These are phyloP conservation scores for Trichoderma cornu-damae DNA, from an alignment of 2,329 filamentous ascomycete genomes.

Conservation along the genomic window DNA sequence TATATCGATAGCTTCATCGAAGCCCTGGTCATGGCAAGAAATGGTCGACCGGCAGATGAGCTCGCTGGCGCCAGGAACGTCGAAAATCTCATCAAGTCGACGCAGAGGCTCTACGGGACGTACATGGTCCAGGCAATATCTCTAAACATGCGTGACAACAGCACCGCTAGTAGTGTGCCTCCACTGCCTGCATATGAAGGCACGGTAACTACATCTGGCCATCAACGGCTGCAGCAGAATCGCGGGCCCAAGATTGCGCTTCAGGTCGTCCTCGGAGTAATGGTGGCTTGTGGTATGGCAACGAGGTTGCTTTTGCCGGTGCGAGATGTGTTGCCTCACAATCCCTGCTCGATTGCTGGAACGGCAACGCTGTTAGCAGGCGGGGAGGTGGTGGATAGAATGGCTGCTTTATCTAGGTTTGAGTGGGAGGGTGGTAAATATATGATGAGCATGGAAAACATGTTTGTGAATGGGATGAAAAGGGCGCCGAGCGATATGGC, in stretches of 20 bases:
- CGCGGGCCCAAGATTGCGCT: slow-evolving; percentile 11
- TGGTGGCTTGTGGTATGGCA: not conserved
- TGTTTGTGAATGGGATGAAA: not conserved
- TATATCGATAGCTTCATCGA: not conserved
- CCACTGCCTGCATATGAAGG: not conserved
- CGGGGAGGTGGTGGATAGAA: not conserved
- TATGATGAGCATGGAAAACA: not conserved
- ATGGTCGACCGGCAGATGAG: not conserved
- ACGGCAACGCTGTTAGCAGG: not conserved
- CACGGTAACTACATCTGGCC: not conserved
- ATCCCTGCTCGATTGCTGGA: slow-evolving; percentile 10
- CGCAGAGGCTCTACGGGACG: not conserved
- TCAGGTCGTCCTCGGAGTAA: not conserved
- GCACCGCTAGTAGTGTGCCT: not conserved
- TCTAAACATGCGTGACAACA: slow-evolving; percentile 10
- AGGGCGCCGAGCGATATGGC: not conserved
- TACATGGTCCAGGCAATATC: slow-evolving; percentile 14
- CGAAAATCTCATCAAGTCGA: not conserved
- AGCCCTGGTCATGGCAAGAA: not conserved
- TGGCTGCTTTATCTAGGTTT: not conserved
- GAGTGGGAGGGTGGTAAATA: not conserved
- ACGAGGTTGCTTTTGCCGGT: slow-evolving; percentile 8
- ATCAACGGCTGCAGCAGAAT: slow-evolving; percentile 7
- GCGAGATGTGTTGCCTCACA: not conserved
- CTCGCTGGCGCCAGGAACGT: slow-evolving; percentile 6